A percentile compares a stretch with the other conserved stretches of the same genome.
phyloP scores from a whole-genome alignment of 108 stramenopile species.

The Pseudonitzschia multiseries region DNA sequence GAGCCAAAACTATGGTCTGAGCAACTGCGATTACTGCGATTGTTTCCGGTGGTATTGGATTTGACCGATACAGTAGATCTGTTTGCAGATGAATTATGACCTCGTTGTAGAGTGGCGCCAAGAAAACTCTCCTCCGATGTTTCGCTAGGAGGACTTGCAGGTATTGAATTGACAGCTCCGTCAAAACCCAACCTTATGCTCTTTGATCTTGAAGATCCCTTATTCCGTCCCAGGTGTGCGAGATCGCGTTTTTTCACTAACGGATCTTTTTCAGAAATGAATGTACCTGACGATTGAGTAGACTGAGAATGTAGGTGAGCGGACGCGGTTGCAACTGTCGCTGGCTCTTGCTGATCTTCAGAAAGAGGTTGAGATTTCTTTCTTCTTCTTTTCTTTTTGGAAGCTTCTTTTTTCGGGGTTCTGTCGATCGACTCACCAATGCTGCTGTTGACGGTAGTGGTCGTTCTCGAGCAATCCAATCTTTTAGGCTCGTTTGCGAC shows the following conservation, averaged over 20 bases:
- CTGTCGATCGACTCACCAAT: neutral
- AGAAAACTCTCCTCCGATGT: too few species aligned
- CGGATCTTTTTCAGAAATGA: neutral
- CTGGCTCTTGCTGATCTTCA: neutral
- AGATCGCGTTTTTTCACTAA: too few species aligned
- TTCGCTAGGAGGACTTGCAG: too few species aligned
- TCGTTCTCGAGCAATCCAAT: neutral
- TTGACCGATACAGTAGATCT: neutral
- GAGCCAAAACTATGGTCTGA: neutral
- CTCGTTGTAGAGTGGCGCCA: too few species aligned
- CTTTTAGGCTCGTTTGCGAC: neutral
- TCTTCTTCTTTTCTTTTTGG: neutral
- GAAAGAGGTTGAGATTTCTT: neutral
- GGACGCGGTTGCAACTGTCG: neutral
- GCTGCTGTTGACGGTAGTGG: neutral
- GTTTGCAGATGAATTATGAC: too few species aligned
- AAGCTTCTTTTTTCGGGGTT: neutral
- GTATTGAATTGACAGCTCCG: neutral
- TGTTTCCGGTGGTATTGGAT: neutral
- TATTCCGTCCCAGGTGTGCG: too few species aligned
- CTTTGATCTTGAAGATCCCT: neutral
- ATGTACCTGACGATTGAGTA: neutral
- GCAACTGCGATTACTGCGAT: neutral
- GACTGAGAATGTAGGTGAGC: neutral
- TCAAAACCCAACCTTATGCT: neutral